phyloP scores from a whole-genome alignment of 225 moss, liverwort and hornwort species.

The Neckera pumila region DNA sequence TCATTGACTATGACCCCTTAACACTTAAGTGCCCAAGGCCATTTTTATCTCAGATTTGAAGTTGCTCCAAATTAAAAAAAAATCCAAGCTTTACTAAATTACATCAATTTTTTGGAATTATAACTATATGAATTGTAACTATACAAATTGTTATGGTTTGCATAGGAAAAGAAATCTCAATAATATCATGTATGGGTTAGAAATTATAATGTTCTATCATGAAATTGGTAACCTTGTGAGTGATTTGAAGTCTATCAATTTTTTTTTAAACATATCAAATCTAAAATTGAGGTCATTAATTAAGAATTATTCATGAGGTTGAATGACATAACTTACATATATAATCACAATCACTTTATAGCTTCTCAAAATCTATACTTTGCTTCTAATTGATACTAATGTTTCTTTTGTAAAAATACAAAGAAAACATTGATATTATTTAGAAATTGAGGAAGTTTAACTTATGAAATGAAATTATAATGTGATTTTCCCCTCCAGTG shows the following conservation, averaged over 20 bases:
- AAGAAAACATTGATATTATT: not conserved
- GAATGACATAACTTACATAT: not conserved
- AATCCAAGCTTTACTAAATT: not conserved
- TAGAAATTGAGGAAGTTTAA: not conserved
- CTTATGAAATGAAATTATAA: not conserved
- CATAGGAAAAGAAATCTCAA: not conserved
- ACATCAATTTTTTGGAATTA: not conserved
- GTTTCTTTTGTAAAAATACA: not conserved
- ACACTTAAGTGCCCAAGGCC: not conserved
- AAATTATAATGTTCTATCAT: too few species aligned
- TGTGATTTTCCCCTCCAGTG: too few species aligned
- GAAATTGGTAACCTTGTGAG: too few species aligned
- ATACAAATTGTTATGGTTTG: not conserved
- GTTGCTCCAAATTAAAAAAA: not conserved
- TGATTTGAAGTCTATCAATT: not conserved
- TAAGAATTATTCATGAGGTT: not conserved
- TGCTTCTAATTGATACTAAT: not conserved
- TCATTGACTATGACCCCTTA: not conserved
- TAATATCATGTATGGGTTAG: not conserved
- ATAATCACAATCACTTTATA: not conserved
- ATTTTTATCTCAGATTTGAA: too few species aligned
- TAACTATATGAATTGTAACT: rapidly evolving
- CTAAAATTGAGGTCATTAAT: not conserved
- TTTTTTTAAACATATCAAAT: not conserved
- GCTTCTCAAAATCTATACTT: not conserved